Evolutionary conservation across 352 stramenopile species (phyloP).

Genomic region (Proteromonas lacertae): DNA sequence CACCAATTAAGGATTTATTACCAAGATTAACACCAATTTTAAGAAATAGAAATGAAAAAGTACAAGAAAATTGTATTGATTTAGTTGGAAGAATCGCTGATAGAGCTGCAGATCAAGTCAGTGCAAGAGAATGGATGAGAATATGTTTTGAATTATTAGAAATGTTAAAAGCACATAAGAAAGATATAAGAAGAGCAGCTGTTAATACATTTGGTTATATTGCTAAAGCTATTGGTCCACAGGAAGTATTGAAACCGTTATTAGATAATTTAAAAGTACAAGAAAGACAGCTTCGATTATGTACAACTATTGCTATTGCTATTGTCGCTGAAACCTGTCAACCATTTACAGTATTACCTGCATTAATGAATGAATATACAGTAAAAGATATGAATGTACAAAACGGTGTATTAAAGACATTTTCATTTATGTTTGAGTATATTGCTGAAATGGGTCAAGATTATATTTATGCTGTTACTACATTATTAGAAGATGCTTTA

Average conservation of each 20-base stretch:
- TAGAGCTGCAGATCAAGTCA: constrained; percentile 80
- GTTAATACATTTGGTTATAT: constrained; percentile 99
- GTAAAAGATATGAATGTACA: constrained; percentile 97
- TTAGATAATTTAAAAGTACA: constrained; percentile 98
- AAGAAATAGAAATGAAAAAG: constrained; percentile 93
- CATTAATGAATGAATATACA: constrained; percentile 97
- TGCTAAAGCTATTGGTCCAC: constrained; percentile 80
- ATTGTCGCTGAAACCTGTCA: constrained; percentile 97
- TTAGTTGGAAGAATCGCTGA: constrained; percentile 89
- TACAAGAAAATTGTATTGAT: constrained; percentile 96
- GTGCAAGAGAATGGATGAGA: constrained; percentile 91
- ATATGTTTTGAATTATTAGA: constrained; percentile 98
- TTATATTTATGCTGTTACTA: constrained; percentile 94
- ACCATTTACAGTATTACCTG: constrained; percentile 89
- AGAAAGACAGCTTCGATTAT: constrained; percentile 91
- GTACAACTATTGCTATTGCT: constrained; percentile 91
- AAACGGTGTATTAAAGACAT: constrained; percentile 87
- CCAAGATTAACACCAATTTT: constrained; percentile 89
- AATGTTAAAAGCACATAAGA: constrained; percentile 95
- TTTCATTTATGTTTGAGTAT: constrained; percentile 99
- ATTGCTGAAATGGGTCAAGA: constrained; percentile 97
- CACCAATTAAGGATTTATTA: constrained; percentile 89
- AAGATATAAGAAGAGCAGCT: constrained; percentile 75
- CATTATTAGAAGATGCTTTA: constrained; percentile 86
- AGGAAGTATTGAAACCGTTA: constrained; percentile 90